Base-by-base conservation (phyloP, 2,329 filamentous ascomycete genomes). In the Alternaria rosae region DNA sequence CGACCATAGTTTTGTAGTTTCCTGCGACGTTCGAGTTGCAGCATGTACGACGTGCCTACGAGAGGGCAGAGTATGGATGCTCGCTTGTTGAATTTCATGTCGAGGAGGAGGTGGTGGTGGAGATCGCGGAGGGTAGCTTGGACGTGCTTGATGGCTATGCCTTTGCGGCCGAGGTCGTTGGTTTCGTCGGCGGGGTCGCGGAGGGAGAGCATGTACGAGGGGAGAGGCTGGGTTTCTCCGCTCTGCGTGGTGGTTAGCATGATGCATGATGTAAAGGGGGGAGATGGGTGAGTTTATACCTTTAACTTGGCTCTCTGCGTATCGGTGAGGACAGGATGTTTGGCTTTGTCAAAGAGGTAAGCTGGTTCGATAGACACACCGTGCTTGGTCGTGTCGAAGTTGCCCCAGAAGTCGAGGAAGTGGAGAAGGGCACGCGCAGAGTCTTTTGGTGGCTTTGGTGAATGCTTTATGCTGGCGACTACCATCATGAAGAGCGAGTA, bases 401-500 rank as follows among this genome's bases (percentile, higher is more conserved):
- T 67, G 41, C 78, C 73, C 72, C 85, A 88, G 66, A 87, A 84
- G 3, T 79, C 62, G 2, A 89, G 73, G 60, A 88, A 80, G 25
- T 78, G 74, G 3, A 85, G 69, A 4, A 89, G 78, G 21, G 83
- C 82, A 5, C 77, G 69, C 17, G 76, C 84, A 3, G 82, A 69
- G 54, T 79, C 71, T 61, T 28, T 43, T 65, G 63, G 54, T 70
- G 79, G 48, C 69, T 59, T 70, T 28, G 80, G 77, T 30, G 76
- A 76, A 63, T 83, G 78, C 64, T 83, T 84, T 26, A 88, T 74
- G 26, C 84, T 82, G 6, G 86, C 85, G 13, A 85, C 83, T 17
- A 89, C 74, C 80, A 89, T 85, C 78, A 88, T 85, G 69, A 87
- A 82, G 10, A 88, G 76, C 12, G 82, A 79, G 69, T 89, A 87